Base-by-base conservation (phyloP, 768 basidiomycete genomes). In the Tylopilus sp. region DNA sequence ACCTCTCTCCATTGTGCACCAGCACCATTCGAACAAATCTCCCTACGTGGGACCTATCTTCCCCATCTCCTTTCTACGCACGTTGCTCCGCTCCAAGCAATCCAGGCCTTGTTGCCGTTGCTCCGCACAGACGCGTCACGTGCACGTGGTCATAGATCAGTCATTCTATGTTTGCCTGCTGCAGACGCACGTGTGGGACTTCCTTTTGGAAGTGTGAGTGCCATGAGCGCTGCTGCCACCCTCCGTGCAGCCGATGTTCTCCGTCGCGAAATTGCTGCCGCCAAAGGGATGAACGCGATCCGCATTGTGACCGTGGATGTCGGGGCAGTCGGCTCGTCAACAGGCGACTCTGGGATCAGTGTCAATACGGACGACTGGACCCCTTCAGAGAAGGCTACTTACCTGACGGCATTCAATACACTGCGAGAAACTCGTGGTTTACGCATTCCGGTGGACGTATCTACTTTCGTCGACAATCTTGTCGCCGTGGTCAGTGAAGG, bases 141-240 rank as follows among this genome's bases (percentile, higher is more conserved):
- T 71, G 10, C 76, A 73, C 66, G 73, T 76, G 63, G 55, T 23
- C 58, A 50, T 53, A 65, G 58, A 40, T 68, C 80, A 12, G 82
- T 92, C 55, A 73, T 92, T 39, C 71, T 91, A 31, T 91, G 89
- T 62, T 70, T 91, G 9, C 88, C 91, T 0, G 84, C 85, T 17
- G 79, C 80, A 39, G 82, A 87, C 59, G 78, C 82, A 38, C 81
- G 81, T 47, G 82, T 88, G 36, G 89, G 89, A 11, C 71, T 90
- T n/a, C 86, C 89, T 6, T 90, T 79, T 57, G 64, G 71, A 20
- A 61, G 69, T 18, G 80, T 85, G 38, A 81, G 82, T 51, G 80
- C 88, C 11, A 91, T 93, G 86, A 82, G 80, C 55, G 83, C 86
- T 26, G 84, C 83, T 4, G 81, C 82, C 44, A 90, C 85, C 15